These are phyloP conservation scores for Neurospora intermedia DNA, from an alignment of 495 filamentous ascomycete species.

Conservation along the genomic window DNA sequence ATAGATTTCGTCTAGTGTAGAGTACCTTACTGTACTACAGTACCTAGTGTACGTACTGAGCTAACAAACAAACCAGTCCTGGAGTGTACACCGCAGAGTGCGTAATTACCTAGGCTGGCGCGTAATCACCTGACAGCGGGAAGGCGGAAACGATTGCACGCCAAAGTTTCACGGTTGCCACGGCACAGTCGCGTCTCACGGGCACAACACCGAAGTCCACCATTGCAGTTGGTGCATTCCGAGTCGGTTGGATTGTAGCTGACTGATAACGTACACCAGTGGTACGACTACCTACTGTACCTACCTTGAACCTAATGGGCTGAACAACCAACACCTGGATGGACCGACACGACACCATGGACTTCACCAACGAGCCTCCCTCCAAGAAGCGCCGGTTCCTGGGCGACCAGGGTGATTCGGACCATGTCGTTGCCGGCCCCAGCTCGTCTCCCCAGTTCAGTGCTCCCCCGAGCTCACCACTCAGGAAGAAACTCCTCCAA, in stretches of 20 bases:
- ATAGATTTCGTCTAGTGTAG: too few relatives aligned
- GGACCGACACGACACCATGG: slow-evolving; percentile 35
- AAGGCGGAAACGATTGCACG: background rate
- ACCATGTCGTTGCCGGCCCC: slow-evolving; percentile 7
- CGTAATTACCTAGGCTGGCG: background rate
- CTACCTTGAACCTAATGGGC: background rate
- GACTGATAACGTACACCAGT: background rate
- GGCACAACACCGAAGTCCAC: slow-evolving; percentile 3
- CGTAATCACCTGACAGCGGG: slow-evolving; percentile 18
- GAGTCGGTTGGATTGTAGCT: background rate
- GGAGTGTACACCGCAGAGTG: too few relatives aligned
- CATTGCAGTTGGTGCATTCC: too few relatives aligned
- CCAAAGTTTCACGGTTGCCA: slow-evolving; percentile 20
- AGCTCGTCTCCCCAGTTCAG: background rate
- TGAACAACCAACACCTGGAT: slow-evolving; percentile 3
- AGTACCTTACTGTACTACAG: too few relatives aligned
- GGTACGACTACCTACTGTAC: too few relatives aligned
- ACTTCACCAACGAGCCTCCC: slow-evolving; percentile 49
- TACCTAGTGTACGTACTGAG: too few relatives aligned
- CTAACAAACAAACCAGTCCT: too few relatives aligned
- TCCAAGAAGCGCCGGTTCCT: slow-evolving; percentile 79
- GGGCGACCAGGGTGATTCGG: slow-evolving; percentile 37
- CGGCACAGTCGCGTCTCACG: slow-evolving; percentile 22
- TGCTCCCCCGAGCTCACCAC: background rate
- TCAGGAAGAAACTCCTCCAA: slow-evolving; percentile 2